phyloP scores from a whole-genome alignment of 2,329 filamentous ascomycete genomes.

The Fusarium sp. region DNA sequence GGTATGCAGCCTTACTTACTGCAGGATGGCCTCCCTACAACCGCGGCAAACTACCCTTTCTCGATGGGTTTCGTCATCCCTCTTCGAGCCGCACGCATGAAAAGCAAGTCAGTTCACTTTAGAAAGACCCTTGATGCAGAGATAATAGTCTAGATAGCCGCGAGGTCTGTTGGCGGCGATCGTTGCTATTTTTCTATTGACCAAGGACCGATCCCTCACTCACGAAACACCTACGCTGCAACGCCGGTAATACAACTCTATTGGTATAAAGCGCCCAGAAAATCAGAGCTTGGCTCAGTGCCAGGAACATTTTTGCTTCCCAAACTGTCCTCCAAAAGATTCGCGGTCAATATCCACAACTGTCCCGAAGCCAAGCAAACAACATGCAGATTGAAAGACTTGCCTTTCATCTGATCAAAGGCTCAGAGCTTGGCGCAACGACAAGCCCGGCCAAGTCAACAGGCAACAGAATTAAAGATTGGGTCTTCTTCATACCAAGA shows the following conservation, averaged over 20 bases:
- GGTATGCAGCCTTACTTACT: fast-evolving
- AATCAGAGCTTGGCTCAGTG: fast-evolving
- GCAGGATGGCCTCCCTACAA: too few relatives aligned
- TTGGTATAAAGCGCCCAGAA: fast-evolving
- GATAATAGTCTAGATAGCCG: background rate
- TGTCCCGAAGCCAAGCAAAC: background rate
- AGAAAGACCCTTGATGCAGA: fast-evolving
- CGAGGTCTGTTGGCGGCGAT: background rate
- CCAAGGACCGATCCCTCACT: fast-evolving
- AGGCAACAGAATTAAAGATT: conserved; percentile 35
- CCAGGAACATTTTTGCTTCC: fast-evolving
- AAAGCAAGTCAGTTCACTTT: fast-evolving
- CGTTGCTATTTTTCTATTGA: background rate
- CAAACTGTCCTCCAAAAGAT: background rate
- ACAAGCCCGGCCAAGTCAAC: background rate
- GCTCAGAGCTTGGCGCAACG: background rate
- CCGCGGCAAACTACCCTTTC: background rate
- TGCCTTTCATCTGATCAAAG: background rate
- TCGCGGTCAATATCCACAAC: fast-evolving
- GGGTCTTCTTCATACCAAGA: conserved; percentile 17
- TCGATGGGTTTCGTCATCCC: background rate
- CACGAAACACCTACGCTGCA: background rate
- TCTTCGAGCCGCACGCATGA: fast-evolving
- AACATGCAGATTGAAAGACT: background rate
- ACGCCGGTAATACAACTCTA: background rate